A percentile compares a stretch with the other conserved stretches of the same genome.
Evolutionary conservation across 352 stramenopile species (phyloP).

Genomic region (Pseudoperonospora humuli): DNA sequence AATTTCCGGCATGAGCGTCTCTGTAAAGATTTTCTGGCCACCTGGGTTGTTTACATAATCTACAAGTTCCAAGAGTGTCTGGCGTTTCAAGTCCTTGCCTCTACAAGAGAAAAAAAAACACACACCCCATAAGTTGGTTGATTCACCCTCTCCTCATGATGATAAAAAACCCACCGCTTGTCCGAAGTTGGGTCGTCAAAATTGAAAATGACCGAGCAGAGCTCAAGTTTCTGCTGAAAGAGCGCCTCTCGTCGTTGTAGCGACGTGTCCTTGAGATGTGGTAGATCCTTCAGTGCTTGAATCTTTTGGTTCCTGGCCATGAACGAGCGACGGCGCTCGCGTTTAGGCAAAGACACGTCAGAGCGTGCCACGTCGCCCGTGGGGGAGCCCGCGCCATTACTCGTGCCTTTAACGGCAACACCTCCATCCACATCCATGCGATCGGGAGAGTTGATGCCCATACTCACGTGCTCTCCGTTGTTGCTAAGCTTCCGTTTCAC

Average conservation of each 20-base stretch:
- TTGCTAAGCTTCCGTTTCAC: slow-evolving; percentile 86
- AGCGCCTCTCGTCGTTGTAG: slow-evolving; percentile 85
- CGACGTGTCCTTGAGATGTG: slow-evolving; percentile 80
- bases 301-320: slow-evolving; percentile 83
- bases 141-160: neutral
- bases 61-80: slow-evolving; percentile 98
- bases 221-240: slow-evolving; percentile 94
- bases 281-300: slow-evolving; percentile 77
- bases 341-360: slow-evolving; percentile 76
- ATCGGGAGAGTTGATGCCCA: slow-evolving; percentile 37
- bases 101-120: slow-evolving; percentile 27
- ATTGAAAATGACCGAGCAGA: slow-evolving; percentile 95
- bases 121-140: neutral
- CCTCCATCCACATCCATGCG: slow-evolving; percentile 56
- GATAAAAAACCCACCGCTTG: slow-evolving; percentile 58
- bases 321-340: slow-evolving; percentile 74
- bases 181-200: slow-evolving; percentile 94
- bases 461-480: slow-evolving; percentile 52
- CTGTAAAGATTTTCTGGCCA: slow-evolving; percentile 95
- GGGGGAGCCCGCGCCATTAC: slow-evolving; percentile 28
- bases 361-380: slow-evolving; percentile 68
- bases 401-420: slow-evolving; percentile 12
- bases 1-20: slow-evolving; percentile 94
- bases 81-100: slow-evolving; percentile 95
- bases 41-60: slow-evolving; percentile 98